phyloP scores from a whole-genome alignment of 164 flowering plant species.

The Echeveria elegans region DNA sequence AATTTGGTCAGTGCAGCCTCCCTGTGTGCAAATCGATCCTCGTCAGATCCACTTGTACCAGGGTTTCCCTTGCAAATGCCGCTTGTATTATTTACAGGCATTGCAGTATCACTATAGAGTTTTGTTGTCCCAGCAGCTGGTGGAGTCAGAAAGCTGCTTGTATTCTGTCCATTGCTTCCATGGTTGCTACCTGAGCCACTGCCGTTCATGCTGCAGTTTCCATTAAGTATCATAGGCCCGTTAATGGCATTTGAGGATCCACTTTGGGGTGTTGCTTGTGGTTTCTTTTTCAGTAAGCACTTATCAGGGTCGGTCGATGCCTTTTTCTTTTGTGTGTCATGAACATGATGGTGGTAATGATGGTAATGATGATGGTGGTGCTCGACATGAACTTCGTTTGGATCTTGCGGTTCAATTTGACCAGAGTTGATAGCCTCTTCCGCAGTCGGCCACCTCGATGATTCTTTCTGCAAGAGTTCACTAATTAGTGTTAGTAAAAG shows the following conservation, averaged over 20 bases:
- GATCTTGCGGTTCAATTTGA: constrained; percentile 22
- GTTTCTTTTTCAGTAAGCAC: constrained; percentile 26
- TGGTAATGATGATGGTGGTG: constrained; percentile 56
- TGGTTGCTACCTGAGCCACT: constrained; percentile 67
- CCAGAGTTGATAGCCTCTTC: constrained; percentile 20
- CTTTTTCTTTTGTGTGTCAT: constrained; percentile 26
- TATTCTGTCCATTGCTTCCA: constrained; percentile 62
- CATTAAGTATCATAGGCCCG: constrained; percentile 31
- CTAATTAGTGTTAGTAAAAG: constrained; percentile 25
- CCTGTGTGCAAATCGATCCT: constrained; percentile 47
- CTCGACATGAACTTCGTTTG: constrained; percentile 40
- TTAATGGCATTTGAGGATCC: constrained; percentile 47
- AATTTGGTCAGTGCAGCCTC: constrained; percentile 78
- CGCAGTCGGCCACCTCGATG: constrained; percentile 25
- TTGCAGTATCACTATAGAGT: constrained; percentile 39
- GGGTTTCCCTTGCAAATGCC: constrained; percentile 30
- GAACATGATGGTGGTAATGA: constrained; percentile 47
- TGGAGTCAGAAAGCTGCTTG: constrained; percentile 30
- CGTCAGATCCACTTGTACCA: constrained; percentile 34
- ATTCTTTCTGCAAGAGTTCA: constrained; percentile 28
- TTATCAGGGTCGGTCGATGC: constrained; percentile 31
- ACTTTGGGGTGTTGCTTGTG: constrained; percentile 31
- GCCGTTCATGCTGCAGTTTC: constrained; percentile 48
- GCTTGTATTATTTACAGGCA: constrained; percentile 31
- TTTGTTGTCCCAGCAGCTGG: constrained; percentile 30